Base-by-base conservation (phyloP, 164 flowering plant species). In the Vitis rotundifolia region DNA sequence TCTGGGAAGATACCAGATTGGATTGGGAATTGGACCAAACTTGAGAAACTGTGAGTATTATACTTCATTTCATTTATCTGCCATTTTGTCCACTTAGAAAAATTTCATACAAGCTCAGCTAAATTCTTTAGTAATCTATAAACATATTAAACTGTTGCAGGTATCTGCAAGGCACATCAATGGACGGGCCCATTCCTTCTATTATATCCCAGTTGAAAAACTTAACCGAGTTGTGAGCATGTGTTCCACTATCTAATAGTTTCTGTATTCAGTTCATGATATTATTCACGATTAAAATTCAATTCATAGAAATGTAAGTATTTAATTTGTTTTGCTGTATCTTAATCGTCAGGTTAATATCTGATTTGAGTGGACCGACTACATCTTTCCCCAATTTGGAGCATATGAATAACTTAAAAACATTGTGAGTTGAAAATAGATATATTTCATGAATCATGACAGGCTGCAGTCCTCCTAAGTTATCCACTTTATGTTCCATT, bases 161-260 rank as follows among this genome's bases (percentile, higher is more conserved):
- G 59, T 86, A 92, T 73, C 47, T 89, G 87, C 95, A 91, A 67
- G 99, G 98, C 47, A 89, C 98, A 63, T 76, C 81, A 7, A 76
- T 95, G 92, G 85, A 78, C 64, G 94, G 94, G 7, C 99, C 98
- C 1, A 78, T 95, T 76, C 99, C 98, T 73, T 72, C 81, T n/a
- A 76, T 70, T 49, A 77, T 95, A 60, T 81, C 88, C 11, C 22
- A 9, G 49, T 73, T 95, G 79, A 80, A 14, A 71, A 86, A 83
- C 61, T 73, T 95, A 55, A 65, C 37, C 0, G 68, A 81, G 3
- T 63, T 95, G 99, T 93, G 69, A 84, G 94, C 29, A 47, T 26
- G 8, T 59, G 11, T 31, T 67, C 31, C n/a, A n/a, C 44, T 5
- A 37, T 59, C 18, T 67, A 15, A 51, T 62, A 9, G n/a, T 9